Conservation (phyloP, 495 filamentous ascomycete genomes). For the Aspergillus sparsus region DNA sequence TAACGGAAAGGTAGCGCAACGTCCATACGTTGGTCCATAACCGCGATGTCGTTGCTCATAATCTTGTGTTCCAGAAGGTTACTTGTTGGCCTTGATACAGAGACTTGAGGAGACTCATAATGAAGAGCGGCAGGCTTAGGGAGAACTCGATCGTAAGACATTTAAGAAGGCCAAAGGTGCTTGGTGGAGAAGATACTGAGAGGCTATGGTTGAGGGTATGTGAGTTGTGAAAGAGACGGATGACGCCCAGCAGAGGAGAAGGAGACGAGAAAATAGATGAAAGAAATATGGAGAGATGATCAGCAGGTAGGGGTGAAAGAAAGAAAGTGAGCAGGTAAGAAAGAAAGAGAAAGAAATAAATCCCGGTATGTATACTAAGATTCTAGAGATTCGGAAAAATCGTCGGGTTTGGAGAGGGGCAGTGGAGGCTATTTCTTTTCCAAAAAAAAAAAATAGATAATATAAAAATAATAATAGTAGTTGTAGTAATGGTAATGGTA, state of each 20-base stretch:
- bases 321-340: constrained; percentile 21
- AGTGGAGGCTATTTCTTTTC: neutral
- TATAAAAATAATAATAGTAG: constrained; percentile 7
- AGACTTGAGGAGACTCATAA: constrained; percentile 41
- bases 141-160: constrained; percentile 61
- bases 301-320: constrained; percentile 4
- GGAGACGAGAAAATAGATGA: constrained; percentile 3
- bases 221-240: constrained; percentile 22
- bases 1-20: constrained; percentile 27
- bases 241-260: constrained; percentile 21
- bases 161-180: constrained; percentile 37
- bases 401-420: constrained; percentile 10
- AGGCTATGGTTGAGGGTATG: constrained; percentile 22
- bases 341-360: constrained; percentile 19
- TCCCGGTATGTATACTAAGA: constrained; percentile 15
- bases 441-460: neutral
- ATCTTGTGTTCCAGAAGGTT: constrained; percentile 53
- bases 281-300: constrained; percentile 16
- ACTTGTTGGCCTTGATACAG: constrained; percentile 37
- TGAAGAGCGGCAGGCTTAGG: constrained; percentile 50
- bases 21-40: constrained; percentile 22
- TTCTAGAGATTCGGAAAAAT: constrained; percentile 2
- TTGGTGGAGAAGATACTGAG: constrained; percentile 11
- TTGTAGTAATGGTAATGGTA: constrained; percentile 12
- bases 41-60: constrained; percentile 45